Evolutionary conservation across 305 asterid genomes (phyloP), one percentile per base, ranked within the genome.

Genomic region (Fraxinus angustifolia): DNA sequence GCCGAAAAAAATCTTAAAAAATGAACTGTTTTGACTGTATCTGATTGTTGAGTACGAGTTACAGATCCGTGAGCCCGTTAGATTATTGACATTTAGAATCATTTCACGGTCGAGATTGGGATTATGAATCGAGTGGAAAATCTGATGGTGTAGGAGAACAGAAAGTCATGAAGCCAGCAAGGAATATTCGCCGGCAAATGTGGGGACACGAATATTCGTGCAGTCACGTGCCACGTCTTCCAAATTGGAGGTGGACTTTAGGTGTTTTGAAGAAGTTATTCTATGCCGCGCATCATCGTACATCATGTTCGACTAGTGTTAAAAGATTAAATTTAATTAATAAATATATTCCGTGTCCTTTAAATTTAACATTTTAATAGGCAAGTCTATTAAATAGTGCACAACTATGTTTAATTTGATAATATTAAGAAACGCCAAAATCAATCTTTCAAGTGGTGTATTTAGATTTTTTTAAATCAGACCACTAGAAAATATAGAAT

Each of bases 191-290:
- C 79, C 89, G 88, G 88, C 85, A 35, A 83, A 82, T 73, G 80
- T 62, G 91, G 90, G 88, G 81, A 73, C 86, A 84, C 23, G 93
- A 90, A 88, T 90, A 88, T 90, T 87, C 90, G 75, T 67, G 77
- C 73, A 45, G 7, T 84, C 91, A 90, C 91, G 90, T 90, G 93
- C 90, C 91, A 90, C 91, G 91, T 90, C 93, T 83, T 82, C 76
- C 85, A 77, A 70, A 75, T 83, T 82, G 81, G 36, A 82, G 84
- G 79, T 82, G 85, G 86, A 81, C 77, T 26, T 33, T 76, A 76
- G 78, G 82, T 75, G 28, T 11, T 36, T 56, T 58, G 60, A 8
- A 35, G 76, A 16, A 28, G 19, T 82, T 58, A 78, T 79, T 62
- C 84, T 45, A 68, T 75, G 78, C 80, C 56, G 1, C 73, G 35